A percentile compares a stretch with the other conserved stretches of the same genome.
phyloP scores from a whole-genome alignment of 495 filamentous ascomycete genomes.

The Hamigera avellanea region DNA sequence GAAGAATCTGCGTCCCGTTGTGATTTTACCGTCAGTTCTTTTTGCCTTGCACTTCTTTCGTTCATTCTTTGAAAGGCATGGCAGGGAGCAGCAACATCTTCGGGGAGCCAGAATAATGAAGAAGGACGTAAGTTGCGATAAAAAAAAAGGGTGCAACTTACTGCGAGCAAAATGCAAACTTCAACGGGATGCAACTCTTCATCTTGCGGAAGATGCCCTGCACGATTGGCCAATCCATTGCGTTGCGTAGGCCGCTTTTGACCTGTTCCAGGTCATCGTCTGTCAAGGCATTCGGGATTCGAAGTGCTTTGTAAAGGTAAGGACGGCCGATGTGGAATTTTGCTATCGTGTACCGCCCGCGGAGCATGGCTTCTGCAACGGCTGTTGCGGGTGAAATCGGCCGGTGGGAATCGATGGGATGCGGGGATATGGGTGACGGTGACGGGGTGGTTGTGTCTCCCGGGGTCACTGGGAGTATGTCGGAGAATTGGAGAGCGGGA shows the following conservation, averaged over 20 bases:
- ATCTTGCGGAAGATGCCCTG: conserved; percentile 33
- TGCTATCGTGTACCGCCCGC: conserved; percentile 31
- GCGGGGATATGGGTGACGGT: conserved; percentile 13
- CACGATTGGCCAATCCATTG: conserved; percentile 35
- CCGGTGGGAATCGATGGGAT: conserved; percentile 10
- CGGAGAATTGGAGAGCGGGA: conserved; percentile 26
- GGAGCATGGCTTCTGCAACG: conserved; percentile 36
- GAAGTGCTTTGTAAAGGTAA: conserved; percentile 37
- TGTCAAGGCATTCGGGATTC: conserved; percentile 23
- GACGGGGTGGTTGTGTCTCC: conserved; percentile 4
- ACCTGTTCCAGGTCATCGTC: conserved; percentile 37
- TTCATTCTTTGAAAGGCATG: too few species aligned
- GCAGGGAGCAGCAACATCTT: too few species aligned
- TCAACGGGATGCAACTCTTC: conserved; percentile 37
- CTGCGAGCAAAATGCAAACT: conserved; percentile 39
- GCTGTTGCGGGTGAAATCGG: conserved; percentile 27
- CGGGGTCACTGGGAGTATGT: conserved; percentile 3
- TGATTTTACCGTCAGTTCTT: too few species aligned
- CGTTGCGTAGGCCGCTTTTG: conserved; percentile 27
- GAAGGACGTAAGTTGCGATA: not conserved
- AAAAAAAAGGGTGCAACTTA: conserved; percentile 9
- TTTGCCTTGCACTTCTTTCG: too few species aligned
- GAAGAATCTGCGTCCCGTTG: conserved; percentile 24
- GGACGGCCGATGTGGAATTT: conserved; percentile 39
- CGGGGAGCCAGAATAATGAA: too few species aligned